phyloP scores from a whole-genome alignment of 345 rosid species.

The thale cress (Arabidopsis thaliana) region DNA sequence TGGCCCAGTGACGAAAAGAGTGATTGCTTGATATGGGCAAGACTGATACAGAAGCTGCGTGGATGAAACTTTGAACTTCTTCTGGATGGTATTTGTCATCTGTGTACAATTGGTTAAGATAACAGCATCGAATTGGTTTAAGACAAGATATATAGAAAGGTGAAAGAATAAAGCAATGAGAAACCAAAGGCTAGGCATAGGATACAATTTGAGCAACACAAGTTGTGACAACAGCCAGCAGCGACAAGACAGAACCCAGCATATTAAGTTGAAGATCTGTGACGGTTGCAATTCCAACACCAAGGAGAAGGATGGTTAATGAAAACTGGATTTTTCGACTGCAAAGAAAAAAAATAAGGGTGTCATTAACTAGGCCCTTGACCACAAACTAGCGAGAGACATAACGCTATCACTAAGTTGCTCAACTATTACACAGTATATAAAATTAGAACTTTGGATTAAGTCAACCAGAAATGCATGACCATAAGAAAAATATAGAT shows the following conservation, averaged over 20 bases:
- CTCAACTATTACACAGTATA: not conserved
- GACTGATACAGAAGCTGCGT: slow-evolving; percentile 99
- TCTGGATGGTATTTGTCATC: slow-evolving; percentile 99
- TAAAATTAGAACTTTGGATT: not conserved
- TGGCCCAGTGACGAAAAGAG: slow-evolving; percentile 89
- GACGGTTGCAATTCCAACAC: slow-evolving; percentile 99
- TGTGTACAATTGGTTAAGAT: slow-evolving; percentile 64
- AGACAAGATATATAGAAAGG: slow-evolving; percentile 19
- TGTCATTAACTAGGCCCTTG: slow-evolving; percentile 21
- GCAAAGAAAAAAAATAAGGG: slow-evolving; percentile 47
- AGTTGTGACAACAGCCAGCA: slow-evolving; percentile 93
- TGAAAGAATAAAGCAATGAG: slow-evolving; percentile 15
- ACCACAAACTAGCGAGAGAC: slow-evolving; percentile 19
- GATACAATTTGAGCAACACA: slow-evolving; percentile 99
- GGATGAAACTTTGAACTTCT: slow-evolving; percentile 98
- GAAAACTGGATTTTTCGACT: slow-evolving; percentile 90
- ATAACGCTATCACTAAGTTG: slow-evolving; percentile 22
- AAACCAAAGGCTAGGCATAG: slow-evolving; percentile 47
- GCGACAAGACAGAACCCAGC: slow-evolving; percentile 88
- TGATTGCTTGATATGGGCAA: slow-evolving; percentile 96
- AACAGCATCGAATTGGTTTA: slow-evolving; percentile 29
- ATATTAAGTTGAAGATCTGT: slow-evolving; percentile 98
- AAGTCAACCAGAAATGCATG: slow-evolving; percentile 15
- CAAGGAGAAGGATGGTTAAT: slow-evolving; percentile 81
- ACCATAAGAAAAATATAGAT: slow-evolving; percentile 15